Percentiles rank a stretch among this genome's conserved stretches.
These are phyloP conservation scores for Ustilago trichophora DNA, from an alignment of 1,284 basidiomycete genomes.

Conservation along the genomic window DNA sequence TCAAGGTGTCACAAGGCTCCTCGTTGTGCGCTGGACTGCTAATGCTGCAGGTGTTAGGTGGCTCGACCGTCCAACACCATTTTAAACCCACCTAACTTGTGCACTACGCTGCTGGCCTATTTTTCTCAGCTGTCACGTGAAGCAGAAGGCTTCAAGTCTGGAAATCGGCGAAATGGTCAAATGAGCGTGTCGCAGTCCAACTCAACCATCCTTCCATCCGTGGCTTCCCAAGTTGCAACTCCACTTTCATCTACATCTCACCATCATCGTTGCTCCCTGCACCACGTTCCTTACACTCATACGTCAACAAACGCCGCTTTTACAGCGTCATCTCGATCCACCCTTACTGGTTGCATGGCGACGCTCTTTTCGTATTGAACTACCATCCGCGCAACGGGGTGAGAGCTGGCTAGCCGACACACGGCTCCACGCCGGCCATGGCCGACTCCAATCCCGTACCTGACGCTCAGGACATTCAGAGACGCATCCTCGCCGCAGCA, in stretches of 20 bases:
- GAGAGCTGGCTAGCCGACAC: slow-evolving; percentile 9
- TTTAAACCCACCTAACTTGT: too few species aligned
- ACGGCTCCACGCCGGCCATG: slow-evolving; percentile 28
- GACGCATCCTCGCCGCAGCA: slow-evolving; percentile 18
- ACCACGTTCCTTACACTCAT: not conserved
- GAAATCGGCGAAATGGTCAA: slow-evolving; percentile 20
- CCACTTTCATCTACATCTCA: slow-evolving; percentile 10
- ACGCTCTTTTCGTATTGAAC: slow-evolving; percentile 8
- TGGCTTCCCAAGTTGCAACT: slow-evolving; percentile 1
- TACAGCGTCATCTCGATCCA: not conserved
- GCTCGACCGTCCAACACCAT: slow-evolving; percentile 35
- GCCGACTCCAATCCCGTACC: slow-evolving; percentile 33
- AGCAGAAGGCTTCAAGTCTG: too few species aligned
- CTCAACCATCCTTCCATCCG: slow-evolving; percentile 8
- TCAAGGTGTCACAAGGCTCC: too few species aligned
- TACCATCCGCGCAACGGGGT: not conserved
- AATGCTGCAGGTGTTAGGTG: too few species aligned
- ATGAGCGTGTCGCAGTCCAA: slow-evolving; percentile 12
- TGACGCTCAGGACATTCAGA: slow-evolving; percentile 41
- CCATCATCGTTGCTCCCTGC: too few species aligned
- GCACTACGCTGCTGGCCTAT: too few species aligned
- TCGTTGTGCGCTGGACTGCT: slow-evolving; percentile 12
- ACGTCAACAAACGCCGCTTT: too few species aligned
- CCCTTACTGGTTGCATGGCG: slow-evolving; percentile 7
- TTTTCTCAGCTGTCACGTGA: slow-evolving; percentile 30